phyloP scores from a whole-genome alignment of 257 asterid species.

The Solanum pimpinellifolium region DNA sequence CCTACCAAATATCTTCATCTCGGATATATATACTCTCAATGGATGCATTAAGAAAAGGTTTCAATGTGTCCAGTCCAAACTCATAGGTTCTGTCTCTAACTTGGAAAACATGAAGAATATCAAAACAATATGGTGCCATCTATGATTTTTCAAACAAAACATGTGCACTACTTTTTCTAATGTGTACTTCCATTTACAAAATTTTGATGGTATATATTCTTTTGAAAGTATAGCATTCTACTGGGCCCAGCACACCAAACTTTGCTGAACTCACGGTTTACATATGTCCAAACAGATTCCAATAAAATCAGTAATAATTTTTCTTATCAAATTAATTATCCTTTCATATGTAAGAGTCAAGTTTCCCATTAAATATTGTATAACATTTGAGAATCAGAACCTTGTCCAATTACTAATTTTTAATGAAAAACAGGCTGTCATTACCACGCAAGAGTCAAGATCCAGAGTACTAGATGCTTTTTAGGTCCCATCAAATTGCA shows the following conservation, averaged over 20 bases:
- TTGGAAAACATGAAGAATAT: background rate
- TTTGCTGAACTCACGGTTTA: background rate
- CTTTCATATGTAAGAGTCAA: background rate
- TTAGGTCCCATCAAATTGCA: background rate
- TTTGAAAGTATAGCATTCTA: background rate
- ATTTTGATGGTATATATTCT: background rate
- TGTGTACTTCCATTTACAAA: background rate
- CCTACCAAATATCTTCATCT: background rate
- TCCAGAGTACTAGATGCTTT: background rate
- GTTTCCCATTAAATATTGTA: background rate
- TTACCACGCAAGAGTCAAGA: background rate
- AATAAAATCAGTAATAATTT: background rate
- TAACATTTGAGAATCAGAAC: background rate
- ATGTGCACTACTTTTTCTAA: background rate
- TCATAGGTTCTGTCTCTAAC: background rate
- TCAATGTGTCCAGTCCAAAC: background rate
- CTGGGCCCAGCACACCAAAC: background rate
- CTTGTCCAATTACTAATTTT: background rate
- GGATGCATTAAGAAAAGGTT: background rate
- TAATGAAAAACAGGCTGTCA: background rate
- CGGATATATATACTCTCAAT: background rate
- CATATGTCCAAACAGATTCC: background rate
- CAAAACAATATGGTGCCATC: background rate
- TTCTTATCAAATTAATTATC: background rate
- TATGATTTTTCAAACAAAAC: background rate